Percentiles rank a stretch among this genome's conserved stretches.
Evolutionary conservation across 176 grass and related monocot species (phyloP).

Genomic region (barley (Hordeum vulgare)): MorexV3_pseudomolecules_assembly NC_058519.1:308896261-308896760

Average conservation of each 20-base stretch:
- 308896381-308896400: background rate
- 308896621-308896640: background rate
- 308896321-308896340: too few species aligned
- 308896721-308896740: background rate
- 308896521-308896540: background rate
- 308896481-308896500: background rate
- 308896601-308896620: background rate
- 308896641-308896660: background rate
- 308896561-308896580: background rate
- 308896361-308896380: background rate
- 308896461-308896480: background rate
- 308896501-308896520: background rate
- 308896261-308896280: slow-evolving; percentile 4
- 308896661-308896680: background rate
- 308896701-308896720: slow-evolving; percentile 19
- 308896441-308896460: background rate
- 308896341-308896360: background rate
- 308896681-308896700: background rate
- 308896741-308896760: background rate
- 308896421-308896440: background rate
- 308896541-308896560: background rate
- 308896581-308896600: background rate
- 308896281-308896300: background rate
- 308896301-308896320: background rate
- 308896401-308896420: background rate